These are phyloP conservation scores for Euphorbia peplus DNA, from an alignment of 345 rosid species.

Conservation along the genomic window DNA sequence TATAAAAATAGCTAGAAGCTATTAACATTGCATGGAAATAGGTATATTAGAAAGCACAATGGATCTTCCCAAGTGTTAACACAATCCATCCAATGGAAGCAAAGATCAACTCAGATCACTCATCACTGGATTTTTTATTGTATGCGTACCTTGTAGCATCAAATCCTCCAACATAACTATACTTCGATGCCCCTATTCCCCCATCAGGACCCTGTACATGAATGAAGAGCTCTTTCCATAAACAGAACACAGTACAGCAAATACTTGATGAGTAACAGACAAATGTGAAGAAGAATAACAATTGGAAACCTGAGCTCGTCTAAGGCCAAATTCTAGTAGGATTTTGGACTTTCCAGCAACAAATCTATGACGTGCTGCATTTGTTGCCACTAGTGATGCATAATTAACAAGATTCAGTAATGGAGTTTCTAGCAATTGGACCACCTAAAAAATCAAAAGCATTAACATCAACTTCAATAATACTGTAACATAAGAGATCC, in stretches of 20 bases:
- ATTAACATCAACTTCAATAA: slow-evolving; percentile 1
- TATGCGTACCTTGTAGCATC: slow-evolving; percentile 80
- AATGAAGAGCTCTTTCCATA: slow-evolving; percentile 20
- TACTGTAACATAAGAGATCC: not conserved
- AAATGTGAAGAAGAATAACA: not conserved
- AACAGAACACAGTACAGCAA: slow-evolving; percentile 1
- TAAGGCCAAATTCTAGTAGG: slow-evolving; percentile 88
- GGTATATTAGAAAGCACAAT: not conserved
- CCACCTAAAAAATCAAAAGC: slow-evolving; percentile 48
- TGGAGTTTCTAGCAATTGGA: slow-evolving; percentile 94
- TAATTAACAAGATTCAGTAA: slow-evolving; percentile 77
- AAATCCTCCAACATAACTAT: slow-evolving; percentile 94
- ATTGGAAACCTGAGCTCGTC: slow-evolving; percentile 85
- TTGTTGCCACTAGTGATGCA: slow-evolving; percentile 90
- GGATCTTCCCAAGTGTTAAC: not conserved
- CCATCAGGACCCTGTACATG: slow-evolving; percentile 92
- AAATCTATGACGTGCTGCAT: slow-evolving; percentile 94
- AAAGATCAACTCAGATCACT: not conserved
- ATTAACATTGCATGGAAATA: not conserved
- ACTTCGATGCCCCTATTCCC: slow-evolving; percentile 82
- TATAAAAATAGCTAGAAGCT: not conserved
- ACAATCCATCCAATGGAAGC: not conserved
- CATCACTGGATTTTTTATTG: not conserved
- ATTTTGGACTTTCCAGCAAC: slow-evolving; percentile 85
- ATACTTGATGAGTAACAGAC: slow-evolving; percentile 3